phyloP scores from a whole-genome alignment of 306 rosid genomes.

The Sicyos baderoa region DNA sequence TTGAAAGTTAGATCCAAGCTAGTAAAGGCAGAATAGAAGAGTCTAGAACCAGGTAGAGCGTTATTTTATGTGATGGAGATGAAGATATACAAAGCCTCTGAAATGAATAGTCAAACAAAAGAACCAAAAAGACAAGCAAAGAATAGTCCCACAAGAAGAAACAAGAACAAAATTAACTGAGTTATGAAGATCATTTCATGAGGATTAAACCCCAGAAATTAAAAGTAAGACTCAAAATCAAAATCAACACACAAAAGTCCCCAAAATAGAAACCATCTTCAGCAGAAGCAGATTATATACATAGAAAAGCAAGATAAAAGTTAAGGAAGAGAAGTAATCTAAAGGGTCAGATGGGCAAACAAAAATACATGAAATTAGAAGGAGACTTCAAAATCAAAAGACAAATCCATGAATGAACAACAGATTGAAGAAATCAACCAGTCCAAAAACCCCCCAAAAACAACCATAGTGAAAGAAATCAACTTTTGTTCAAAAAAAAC shows the following conservation, averaged over 20 bases:
- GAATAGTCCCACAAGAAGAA: slow-evolving; percentile 22
- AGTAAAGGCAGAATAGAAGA: slow-evolving; percentile 21
- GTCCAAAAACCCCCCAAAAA: background rate
- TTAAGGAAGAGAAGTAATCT: background rate
- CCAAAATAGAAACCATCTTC: background rate
- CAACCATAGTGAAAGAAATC: slow-evolving; percentile 9
- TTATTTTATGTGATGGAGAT: slow-evolving; percentile 45
- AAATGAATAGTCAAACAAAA: slow-evolving; percentile 19
- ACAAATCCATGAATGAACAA: slow-evolving; percentile 2
- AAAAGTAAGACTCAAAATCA: slow-evolving; percentile 19
- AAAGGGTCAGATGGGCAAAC: background rate
- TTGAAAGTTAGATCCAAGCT: slow-evolving; percentile 20
- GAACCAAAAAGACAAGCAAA: slow-evolving; percentile 19
- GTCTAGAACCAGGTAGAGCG: slow-evolving; percentile 23
- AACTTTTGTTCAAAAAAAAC: slow-evolving; percentile 1
- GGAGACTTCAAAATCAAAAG: slow-evolving; percentile 6
- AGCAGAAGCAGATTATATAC: slow-evolving; percentile 2
- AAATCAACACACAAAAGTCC: slow-evolving; percentile 22
- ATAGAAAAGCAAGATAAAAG: background rate
- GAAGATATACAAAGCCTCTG: slow-evolving; percentile 21
- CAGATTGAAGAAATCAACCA: background rate
- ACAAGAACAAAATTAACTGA: background rate
- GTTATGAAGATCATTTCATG: slow-evolving; percentile 37
- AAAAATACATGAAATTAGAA: slow-evolving; percentile 3
- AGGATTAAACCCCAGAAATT: slow-evolving; percentile 22